Evolutionary conservation across 1,139 yeast species (phyloP).

Genomic region (Trichomonascaceae sp.): DNA sequence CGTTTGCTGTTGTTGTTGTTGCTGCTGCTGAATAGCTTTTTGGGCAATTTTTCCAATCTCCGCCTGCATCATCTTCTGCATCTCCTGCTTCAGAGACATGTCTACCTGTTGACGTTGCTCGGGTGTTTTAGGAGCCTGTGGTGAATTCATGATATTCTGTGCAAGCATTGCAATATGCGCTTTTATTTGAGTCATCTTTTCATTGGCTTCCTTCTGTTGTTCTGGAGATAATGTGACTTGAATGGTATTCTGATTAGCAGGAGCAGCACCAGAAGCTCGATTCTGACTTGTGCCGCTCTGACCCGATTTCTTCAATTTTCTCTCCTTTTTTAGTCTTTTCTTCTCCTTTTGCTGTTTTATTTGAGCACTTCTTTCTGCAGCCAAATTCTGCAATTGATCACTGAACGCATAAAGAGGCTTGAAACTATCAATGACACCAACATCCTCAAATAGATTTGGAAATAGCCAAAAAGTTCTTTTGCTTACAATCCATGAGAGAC

Average conservation of each 20-base stretch:
- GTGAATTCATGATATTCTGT: constrained; percentile 10
- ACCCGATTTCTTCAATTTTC: constrained; percentile 10
- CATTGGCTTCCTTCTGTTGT: constrained; percentile 10
- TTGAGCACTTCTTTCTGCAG: constrained; percentile 1
- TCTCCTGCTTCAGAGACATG: constrained; percentile 8
- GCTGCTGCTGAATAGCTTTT: constrained; percentile 4
- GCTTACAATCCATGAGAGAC: constrained; percentile 51
- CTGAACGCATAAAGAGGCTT: constrained; percentile 87
- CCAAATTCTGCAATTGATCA: constrained; percentile 33
- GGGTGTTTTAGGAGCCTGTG: constrained; percentile 13
- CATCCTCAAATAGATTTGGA: constrained; percentile 94
- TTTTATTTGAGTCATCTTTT: constrained; percentile 11
- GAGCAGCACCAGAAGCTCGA: constrained; percentile 4
- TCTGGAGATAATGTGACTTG: constrained; percentile 10
- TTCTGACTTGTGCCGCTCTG: constrained; percentile 1
- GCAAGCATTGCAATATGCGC: constrained; percentile 11
- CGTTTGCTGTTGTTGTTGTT: constrained; percentile 4
- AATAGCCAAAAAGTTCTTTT: constrained; percentile 86
- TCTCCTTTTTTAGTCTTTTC: constrained; percentile 15
- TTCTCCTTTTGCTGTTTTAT: constrained; percentile 11
- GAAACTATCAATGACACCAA: constrained; percentile 90
- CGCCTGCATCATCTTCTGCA: constrained; percentile 8
- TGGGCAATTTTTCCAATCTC: constrained; percentile 6
- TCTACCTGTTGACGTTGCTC: constrained; percentile 10
- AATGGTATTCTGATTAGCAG: constrained; percentile 8